These are phyloP conservation scores for Tilletia caries DNA, from an alignment of 1,284 basidiomycete species.

Conservation along the genomic window DNA sequence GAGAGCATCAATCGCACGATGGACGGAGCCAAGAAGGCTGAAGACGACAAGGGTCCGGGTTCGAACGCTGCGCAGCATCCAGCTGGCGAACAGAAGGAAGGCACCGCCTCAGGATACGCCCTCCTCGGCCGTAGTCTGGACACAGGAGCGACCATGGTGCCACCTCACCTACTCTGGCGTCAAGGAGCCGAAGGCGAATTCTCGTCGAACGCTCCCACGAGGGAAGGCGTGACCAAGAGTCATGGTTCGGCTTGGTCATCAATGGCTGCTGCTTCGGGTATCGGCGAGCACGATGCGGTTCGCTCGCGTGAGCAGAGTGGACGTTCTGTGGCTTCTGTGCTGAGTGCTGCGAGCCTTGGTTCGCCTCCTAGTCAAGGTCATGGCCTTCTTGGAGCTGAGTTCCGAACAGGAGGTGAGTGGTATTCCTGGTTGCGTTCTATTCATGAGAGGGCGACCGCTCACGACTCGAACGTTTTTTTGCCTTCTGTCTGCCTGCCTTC, in stretches of 20 bases:
- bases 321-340: too few species aligned
- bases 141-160: not conserved
- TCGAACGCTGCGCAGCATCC: too few species aligned
- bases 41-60: too few species aligned
- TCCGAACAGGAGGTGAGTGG: not conserved
- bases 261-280: too few species aligned
- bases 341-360: not conserved
- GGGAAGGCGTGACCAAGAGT: too few species aligned
- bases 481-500: not conserved
- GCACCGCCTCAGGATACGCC: not conserved
- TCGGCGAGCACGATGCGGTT: too few species aligned
- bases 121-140: not conserved
- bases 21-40: too few species aligned
- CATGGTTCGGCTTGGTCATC: too few species aligned
- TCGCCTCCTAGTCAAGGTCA: not conserved
- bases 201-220: too few species aligned
- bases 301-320: too few species aligned
- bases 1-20: too few species aligned
- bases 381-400: not conserved
- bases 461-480: not conserved
- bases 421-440: not conserved
- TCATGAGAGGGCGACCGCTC: not conserved
- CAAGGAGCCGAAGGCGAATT: not conserved
- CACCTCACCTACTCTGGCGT: not conserved
- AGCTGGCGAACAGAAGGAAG: too few species aligned